Percentiles rank a stretch among this genome's conserved stretches.
phyloP scores from a whole-genome alignment of 2,329 filamentous ascomycete species.

The Proliferodiscus dingleyae region DNA sequence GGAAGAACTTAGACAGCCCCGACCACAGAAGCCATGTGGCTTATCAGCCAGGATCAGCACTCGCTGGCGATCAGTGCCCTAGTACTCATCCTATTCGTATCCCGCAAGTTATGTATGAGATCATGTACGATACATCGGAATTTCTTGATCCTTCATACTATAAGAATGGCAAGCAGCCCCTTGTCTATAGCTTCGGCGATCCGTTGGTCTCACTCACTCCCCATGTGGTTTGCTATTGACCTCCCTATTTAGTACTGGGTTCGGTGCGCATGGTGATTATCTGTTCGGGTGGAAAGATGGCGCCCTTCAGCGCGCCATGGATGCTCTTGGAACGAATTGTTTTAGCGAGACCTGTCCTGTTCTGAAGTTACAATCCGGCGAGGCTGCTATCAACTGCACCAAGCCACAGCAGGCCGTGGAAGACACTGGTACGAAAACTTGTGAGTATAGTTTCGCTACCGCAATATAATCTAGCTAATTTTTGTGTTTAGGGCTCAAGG shows the following conservation, averaged over 20 bases:
- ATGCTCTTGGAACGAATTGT: constrained; percentile 25
- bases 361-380: constrained; percentile 11
- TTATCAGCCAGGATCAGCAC: constrained; percentile 38
- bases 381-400: constrained; percentile 7
- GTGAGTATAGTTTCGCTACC: constrained; percentile 5
- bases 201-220: constrained; percentile 15
- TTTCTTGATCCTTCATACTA: constrained; percentile 12
- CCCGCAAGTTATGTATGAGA: constrained; percentile 16
- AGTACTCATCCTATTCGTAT: constrained; percentile 13
- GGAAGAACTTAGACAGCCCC: too few species aligned
- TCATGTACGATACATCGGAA: constrained; percentile 13
- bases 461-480: neutral
- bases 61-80: constrained; percentile 12
- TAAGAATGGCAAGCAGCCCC: constrained; percentile 13
- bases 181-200: constrained; percentile 35
- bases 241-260: constrained; percentile 37
- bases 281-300: constrained; percentile 50
- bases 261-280: constrained; percentile 54
- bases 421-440: constrained; percentile 10
- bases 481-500: constrained; percentile 3
- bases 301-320: constrained; percentile 45
- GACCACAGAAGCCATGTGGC: constrained; percentile 51
- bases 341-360: constrained; percentile 16
- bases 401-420: constrained; percentile 15
- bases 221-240: neutral